These are phyloP conservation scores for Pichia scutulata DNA, from an alignment of 805 yeast species.

Conservation along the genomic window DNA sequence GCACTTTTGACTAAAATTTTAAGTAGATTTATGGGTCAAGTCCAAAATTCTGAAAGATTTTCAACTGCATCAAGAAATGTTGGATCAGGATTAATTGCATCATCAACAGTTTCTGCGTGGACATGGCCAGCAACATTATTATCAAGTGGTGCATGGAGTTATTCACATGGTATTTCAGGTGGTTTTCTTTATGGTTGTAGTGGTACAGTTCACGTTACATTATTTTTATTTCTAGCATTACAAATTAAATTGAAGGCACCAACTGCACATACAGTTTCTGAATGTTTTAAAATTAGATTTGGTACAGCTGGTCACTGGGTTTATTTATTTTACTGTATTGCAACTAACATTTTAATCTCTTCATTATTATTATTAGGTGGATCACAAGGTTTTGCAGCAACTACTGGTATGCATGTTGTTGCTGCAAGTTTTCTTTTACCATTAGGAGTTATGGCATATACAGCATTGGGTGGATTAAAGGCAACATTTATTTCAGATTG, in stretches of 20 bases:
- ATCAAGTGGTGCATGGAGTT: constrained; percentile 33
- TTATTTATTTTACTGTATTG: constrained; percentile 29
- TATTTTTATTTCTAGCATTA: constrained; percentile 31
- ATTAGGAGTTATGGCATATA: constrained; percentile 40
- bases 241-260: constrained; percentile 36
- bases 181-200: constrained; percentile 32
- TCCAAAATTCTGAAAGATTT: constrained; percentile 35
- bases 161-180: constrained; percentile 36
- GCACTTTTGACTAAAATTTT: constrained; percentile 29
- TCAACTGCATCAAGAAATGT: constrained; percentile 35
- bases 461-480: constrained; percentile 44
- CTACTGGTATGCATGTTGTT: constrained; percentile 39
- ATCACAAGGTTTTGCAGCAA: constrained; percentile 33
- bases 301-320: constrained; percentile 32
- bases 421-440: constrained; percentile 42
- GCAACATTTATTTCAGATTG: constrained; percentile 49
- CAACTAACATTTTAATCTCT: constrained; percentile 31
- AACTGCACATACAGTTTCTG: constrained; percentile 36
- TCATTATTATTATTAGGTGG: constrained; percentile 33
- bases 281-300: constrained; percentile 32
- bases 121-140: constrained; percentile 38
- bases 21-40: constrained; percentile 31
- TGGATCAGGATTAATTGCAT: constrained; percentile 34
- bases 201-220: constrained; percentile 31
- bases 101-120: constrained; percentile 41